Base-by-base conservation (phyloP, 2,329 filamentous ascomycete species). In the Alternaria angustiovoidea region DNA sequence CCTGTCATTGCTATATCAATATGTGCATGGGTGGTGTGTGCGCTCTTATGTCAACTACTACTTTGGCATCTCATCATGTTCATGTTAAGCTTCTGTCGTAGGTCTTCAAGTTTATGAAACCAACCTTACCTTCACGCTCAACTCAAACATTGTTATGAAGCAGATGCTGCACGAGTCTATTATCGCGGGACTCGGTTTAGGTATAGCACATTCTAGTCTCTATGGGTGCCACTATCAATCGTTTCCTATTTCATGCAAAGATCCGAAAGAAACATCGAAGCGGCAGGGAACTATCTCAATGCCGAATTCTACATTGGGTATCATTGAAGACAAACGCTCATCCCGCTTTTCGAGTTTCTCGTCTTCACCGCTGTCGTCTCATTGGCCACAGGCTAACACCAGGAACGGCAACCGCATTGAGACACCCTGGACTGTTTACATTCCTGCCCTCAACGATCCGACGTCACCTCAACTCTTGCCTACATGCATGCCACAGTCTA, bases 401-500 rank as follows among this genome's bases (percentile, higher is more conserved):
- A n/a, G 26, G 41, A 46, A 49, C 12, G 34, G 46, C 46, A 51
- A 46, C 44, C 8, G 34, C 39, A 34, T 20, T 12, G 41, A 30
- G 11, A 9, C 7, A 18, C 39, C 16, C 38, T 28, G 34, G 7
- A 11, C 24, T 32, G 34, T 34, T 42, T 46, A n/a, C 18, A 30
- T 30, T 18, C 34, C n/a, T 26, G 34, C 6, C 18, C 42, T 48
- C 4, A 7, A 16, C 8, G 30, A 34, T 39, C 12, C 43, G 20
- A 20, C 24, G 12, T 59, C 52, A 52, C 18, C 56, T 36, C 12
- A 43, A 38, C 48, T 24, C 14, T 36, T n/a, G 41, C 20, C 26
- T 18, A 36, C 28, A 16, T 28, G n/a, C 22, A 57, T 43, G 34
- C 44, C 24, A 5, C 30, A 41, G 22, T 58, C 52, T 54, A 43